phyloP scores from a whole-genome alignment of 2,329 filamentous ascomycete genomes.

The Apiospora kogelbergensis region DNA sequence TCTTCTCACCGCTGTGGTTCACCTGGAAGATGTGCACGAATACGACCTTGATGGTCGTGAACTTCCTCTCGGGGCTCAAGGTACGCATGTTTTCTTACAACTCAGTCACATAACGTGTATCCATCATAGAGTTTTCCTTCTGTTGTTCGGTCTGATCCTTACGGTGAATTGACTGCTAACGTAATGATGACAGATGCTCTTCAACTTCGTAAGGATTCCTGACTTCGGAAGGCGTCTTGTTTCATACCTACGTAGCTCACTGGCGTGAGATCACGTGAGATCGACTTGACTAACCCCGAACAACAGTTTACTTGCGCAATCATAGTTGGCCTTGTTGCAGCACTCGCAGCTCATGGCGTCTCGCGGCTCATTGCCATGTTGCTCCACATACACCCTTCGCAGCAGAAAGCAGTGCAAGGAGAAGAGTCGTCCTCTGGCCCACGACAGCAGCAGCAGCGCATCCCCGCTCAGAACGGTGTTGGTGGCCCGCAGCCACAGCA shows the following conservation, averaged over 20 bases:
- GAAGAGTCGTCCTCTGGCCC: not conserved
- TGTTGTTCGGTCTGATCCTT: not conserved
- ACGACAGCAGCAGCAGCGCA: not conserved
- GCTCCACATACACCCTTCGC: constrained; percentile 25
- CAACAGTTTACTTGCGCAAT: constrained; percentile 29
- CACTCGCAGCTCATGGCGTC: constrained; percentile 25
- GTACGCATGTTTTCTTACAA: constrained; percentile 16
- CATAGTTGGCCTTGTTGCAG: constrained; percentile 29
- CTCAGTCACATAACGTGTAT: not conserved
- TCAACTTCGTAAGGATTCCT: constrained; percentile 30
- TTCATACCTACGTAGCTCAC: not conserved
- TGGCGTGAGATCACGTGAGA: not conserved
- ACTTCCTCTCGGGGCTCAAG: constrained; percentile 27
- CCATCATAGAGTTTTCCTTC: too few relatives aligned
- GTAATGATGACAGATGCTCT: constrained; percentile 25
- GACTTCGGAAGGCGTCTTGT: not conserved
- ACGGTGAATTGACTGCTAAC: not conserved
- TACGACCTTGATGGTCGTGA: constrained; percentile 16
- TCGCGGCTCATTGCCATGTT: constrained; percentile 28
- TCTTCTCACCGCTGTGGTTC: constrained; percentile 29
- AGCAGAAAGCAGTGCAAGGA: not conserved
- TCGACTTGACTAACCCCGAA: not conserved
- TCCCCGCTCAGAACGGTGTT: not conserved
- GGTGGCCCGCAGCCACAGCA: not conserved
- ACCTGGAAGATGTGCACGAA: constrained; percentile 19